Evolutionary conservation across 768 basidiomycete genomes (phyloP).

Genomic region (Paxillus involutus): DNA sequence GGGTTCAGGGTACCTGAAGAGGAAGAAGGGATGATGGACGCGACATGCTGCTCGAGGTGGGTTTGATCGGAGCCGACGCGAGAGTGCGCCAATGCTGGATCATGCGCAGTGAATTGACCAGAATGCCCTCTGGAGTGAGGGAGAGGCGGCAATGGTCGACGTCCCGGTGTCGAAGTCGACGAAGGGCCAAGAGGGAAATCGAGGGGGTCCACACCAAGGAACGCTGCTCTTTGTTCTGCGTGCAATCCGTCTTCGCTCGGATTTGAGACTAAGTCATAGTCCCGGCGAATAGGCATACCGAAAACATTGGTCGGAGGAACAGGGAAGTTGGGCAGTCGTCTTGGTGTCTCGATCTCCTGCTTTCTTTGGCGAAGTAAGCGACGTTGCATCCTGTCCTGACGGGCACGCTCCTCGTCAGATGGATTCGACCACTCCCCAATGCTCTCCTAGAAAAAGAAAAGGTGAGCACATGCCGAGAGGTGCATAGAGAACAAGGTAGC

Average conservation of each 20-base stretch:
- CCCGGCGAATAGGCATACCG: constrained; percentile 40
- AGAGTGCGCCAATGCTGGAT: constrained; percentile 66
- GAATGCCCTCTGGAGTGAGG: constrained; percentile 69
- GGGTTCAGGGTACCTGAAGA: constrained; percentile 58
- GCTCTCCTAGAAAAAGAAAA: constrained; percentile 47
- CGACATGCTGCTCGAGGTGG: constrained; percentile 23
- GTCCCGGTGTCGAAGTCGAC: constrained; percentile 41
- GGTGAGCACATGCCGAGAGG: constrained; percentile 7
- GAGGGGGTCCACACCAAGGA: constrained; percentile 42
- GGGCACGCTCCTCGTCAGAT: constrained; percentile 84
- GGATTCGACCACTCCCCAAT: constrained; percentile 91
- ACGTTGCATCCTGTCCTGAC: constrained; percentile 63
- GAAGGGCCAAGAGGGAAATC: constrained; percentile 48
- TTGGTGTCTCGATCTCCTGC: constrained; percentile 59
- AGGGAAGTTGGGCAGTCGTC: constrained; percentile 78
- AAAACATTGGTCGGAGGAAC: constrained; percentile 62
- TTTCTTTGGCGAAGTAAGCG: constrained; percentile 51
- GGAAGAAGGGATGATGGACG: constrained; percentile 14
- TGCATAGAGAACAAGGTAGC: constrained; percentile 9
- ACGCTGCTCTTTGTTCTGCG: constrained; percentile 37
- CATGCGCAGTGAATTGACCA: constrained; percentile 57
- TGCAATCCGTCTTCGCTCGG: constrained; percentile 73
- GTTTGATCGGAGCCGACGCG: constrained; percentile 46
- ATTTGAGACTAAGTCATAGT: constrained; percentile 80
- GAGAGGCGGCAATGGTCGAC: constrained; percentile 56